phyloP scores from a whole-genome alignment of 164 flowering plant species.

The Berberis thunbergii region DNA sequence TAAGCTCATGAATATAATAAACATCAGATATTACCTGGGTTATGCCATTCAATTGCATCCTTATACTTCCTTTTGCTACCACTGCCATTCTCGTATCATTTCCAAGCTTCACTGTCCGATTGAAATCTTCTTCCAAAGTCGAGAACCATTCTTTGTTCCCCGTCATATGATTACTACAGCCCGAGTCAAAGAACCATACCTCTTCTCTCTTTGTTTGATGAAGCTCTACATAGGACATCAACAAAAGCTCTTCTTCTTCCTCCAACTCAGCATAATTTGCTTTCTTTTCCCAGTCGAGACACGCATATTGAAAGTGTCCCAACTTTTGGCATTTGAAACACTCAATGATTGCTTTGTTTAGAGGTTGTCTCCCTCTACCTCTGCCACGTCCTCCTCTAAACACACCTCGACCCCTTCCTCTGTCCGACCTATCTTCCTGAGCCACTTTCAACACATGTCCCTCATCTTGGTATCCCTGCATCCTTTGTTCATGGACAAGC shows the following conservation, averaged over 20 bases:
- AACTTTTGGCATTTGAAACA: conserved; percentile 13
- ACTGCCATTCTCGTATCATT: neutral
- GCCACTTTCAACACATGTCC: conserved; percentile 4
- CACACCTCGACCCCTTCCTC: neutral
- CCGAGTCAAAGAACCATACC: neutral
- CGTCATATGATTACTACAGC: conserved; percentile 1
- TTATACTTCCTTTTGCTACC: conserved; percentile 4
- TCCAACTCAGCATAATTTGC: conserved; percentile 11
- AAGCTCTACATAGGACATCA: conserved; percentile 3
- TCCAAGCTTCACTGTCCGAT: neutral
- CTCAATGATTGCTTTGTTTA: conserved; percentile 11
- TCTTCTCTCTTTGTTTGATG: neutral
- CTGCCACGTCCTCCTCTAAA: conserved; percentile 4
- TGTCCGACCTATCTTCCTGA: conserved; percentile 1
- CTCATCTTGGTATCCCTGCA: neutral
- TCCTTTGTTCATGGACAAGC: conserved; percentile 8
- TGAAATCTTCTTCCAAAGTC: neutral
- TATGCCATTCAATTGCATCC: conserved; percentile 1
- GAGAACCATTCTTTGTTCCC: conserved; percentile 8
- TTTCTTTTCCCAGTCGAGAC: conserved; percentile 11
- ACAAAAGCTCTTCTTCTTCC: conserved; percentile 8
- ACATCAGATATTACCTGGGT: conserved; percentile 5
- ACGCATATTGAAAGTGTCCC: conserved; percentile 14
- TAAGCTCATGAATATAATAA: neutral
- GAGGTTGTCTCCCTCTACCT: neutral